These are phyloP conservation scores for Neofusicoccum ribis DNA, from an alignment of 2,329 filamentous ascomycete genomes.

Conservation along the genomic window DNA sequence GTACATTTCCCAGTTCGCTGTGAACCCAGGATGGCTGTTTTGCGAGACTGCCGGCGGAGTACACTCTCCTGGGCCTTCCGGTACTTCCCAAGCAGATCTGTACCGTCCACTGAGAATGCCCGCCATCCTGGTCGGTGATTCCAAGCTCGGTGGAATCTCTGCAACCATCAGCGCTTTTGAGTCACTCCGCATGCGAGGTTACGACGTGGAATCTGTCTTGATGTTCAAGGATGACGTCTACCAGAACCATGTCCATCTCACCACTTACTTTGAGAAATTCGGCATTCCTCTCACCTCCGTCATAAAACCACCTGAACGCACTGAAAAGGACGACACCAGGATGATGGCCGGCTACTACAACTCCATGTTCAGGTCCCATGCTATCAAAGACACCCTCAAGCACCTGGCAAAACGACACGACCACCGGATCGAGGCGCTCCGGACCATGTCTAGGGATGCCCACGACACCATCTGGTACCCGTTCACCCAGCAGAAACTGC, in stretches of 20 bases:
- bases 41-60: conserved; percentile 83
- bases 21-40: conserved; percentile 59
- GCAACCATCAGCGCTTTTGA: conserved; percentile 79
- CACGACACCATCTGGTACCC: conserved; percentile 77
- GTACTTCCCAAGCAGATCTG: conserved; percentile 74
- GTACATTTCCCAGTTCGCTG: conserved; percentile 42
- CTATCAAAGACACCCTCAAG: conserved; percentile 50
- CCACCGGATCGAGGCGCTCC: conserved; percentile 58
- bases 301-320: conserved; percentile 44
- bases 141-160: conserved; percentile 75
- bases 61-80: conserved; percentile 75
- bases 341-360: conserved; percentile 67
- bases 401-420: conserved; percentile 56
- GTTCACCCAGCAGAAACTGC: conserved; percentile 75
- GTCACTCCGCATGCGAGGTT: conserved; percentile 73
- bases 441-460: conserved; percentile 63
- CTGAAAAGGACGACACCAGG: conserved; percentile 45
- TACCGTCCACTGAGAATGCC: conserved; percentile 75
- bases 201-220: conserved; percentile 70
- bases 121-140: conserved; percentile 72
- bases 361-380: conserved; percentile 40
- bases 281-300: conserved; percentile 56
- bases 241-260: conserved; percentile 67
- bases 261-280: conserved; percentile 63
- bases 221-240: conserved; percentile 68